Evolutionary conservation across 805 yeast species (phyloP), one percentile per base, ranked within the genome.

Genomic region (Pichia phayaonensis): DNA sequence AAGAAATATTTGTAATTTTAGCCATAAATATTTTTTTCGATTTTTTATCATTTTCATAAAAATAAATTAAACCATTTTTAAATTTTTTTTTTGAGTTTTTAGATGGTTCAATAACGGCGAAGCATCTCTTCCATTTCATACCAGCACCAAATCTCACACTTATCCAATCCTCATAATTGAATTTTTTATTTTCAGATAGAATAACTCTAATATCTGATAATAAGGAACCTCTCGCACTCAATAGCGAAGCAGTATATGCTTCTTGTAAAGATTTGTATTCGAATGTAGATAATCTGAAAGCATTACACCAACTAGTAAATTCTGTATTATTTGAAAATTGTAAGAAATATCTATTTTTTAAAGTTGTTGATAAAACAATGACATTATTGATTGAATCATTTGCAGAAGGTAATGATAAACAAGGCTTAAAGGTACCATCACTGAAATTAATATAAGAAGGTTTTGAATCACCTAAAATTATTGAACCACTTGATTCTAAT

Each of bases 81-180:
- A 75, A 56, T 60, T 68, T 65, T 69, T 77, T 64, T 54, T 66
- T 68, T 56, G 66, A 81, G 60, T 75, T 62, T 39, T 71, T 56
- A 59, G 90, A 71, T 57, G 90, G 90, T 57, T 86, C 86, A 50
- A 92, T 78, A 12, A 90, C 96, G 3, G 96, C 92, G 71, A 79
- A 94, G 62, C 97, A 92, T 52, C 95, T 77, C 62, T 84, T 86
- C 97, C 97, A 94, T 1, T 97, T 96, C 95, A 89, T 88, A 23
- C 99, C 99, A 11, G 94, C 79, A 20, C 99, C 98, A 66, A 92
- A 94, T 56, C 98, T 75, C 18, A 94, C 95, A 64, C 90, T 79
- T 42, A 86, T 90, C 97, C 97, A 92, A 61, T 90, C 97, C 66
- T 88, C 96, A 62, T 89, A 94, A 52, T 79, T 80, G 63, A 81